Evolutionary conservation across 1,284 basidiomycete genomes (phyloP), one percentile per base, ranked within the genome.

Genomic region (Marasmius fiardii): DNA sequence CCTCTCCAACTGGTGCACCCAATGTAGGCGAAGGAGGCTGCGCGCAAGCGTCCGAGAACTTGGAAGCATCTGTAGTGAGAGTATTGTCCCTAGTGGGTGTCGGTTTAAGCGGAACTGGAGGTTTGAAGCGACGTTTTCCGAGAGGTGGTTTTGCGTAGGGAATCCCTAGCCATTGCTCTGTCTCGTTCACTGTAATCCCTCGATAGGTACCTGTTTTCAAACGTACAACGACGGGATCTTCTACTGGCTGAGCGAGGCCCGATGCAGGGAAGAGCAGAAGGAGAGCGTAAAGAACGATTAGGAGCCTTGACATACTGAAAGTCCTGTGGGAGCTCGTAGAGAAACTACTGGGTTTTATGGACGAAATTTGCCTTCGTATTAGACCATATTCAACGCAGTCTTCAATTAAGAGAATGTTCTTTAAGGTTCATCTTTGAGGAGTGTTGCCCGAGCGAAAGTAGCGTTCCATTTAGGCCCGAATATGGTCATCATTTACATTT

Each of bases 121-220:
- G 76, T 59, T 78, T 80, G 72, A 86, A 86, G 6, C 85, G 76
- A 20, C 82, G 68, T 4, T 58, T 31, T 0, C 82, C 82, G 4
- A 79, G 61, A 1, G 85, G 88, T 20, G 86, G 76, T 57, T 80
- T 69, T 16, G 84, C 86, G 60, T 80, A 91, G 0, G 85, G 88
- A 45, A 92, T 81, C 1, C 86, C 86, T 2, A 87, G 72, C 77
- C 80, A 85, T 57, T 67, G 69, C 53, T 83, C 80, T 4, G 76
- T 77, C 10, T 74, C 76, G 56, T 76, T 76, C 0, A 64, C 49
- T 12, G 71, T 69, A 2, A 73, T 56, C 4, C 82, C 82, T 11
- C 71, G 71, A 61, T 82, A 83, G 0, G 65, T 73, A 6, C 82
- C 81, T 1, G 71, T 74, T 7, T 67, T 71, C 23, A 80, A 62